Evolutionary conservation across 805 yeast genomes (phyloP), one percentile per base, ranked within the genome.

Genomic region (Lachancea thermotolerans): DNA sequence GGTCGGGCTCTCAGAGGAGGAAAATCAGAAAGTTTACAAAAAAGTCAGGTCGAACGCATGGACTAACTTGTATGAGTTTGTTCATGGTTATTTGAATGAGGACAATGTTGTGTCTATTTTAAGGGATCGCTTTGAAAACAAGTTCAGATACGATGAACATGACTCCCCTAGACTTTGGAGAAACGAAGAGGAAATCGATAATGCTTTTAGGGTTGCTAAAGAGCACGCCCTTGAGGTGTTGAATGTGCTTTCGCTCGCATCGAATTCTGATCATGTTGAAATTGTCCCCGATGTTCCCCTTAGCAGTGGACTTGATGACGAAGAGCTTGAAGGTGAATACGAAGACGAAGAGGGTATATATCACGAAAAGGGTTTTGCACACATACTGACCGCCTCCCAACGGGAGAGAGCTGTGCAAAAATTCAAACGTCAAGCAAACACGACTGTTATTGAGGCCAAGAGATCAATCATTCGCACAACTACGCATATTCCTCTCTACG

Each of bases 141-240:
- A 66, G 36, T 91, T 93, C 69, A 74, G 91, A 54, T 93, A 85
- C 60, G 96, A 89, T 61, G 81, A 75, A 31, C 75, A 81, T 49
- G 95, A 90, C 2, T 65, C 87, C 27, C 99, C 99, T 11, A 74
- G 79, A 33, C 70, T 90, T 29, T 91, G 95, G 85, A 79, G 77
- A 52, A 81, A 79, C 44, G 75, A 82, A 28, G 72, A 71, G 35
- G 95, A 90, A 54, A 76, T 93, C 47, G 95, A 89, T 46, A 62
- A 63, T 2, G 74, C 75, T 14, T 91, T 79, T 57, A 70, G 72
- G 33, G 65, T 68, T 14, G 82, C 97, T 2, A 79, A 78, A 52
- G 70, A 73, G 1, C 57, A 67, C 31, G 80, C 96, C 0, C 58
- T 82, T 47, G 62, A 65, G 10, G 62, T 81, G 0, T 64, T 89